Conservation (phyloP, 768 basidiomycete genomes). For the Trametes punicea region DNA sequence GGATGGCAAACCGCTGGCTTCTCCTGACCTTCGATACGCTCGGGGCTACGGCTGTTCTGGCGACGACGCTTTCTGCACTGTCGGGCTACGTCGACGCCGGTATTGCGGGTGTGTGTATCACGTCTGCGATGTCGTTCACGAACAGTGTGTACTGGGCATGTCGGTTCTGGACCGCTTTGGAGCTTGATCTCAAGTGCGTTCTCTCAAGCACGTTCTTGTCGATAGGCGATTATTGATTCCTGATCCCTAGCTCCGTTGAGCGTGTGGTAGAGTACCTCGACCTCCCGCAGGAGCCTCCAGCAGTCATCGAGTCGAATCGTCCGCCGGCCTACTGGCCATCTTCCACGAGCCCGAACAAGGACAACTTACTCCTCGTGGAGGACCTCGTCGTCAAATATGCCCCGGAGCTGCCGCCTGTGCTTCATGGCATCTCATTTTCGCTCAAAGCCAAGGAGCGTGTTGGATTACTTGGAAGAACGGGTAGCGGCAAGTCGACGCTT, state of each 20-base stretch:
- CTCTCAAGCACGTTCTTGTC: neutral
- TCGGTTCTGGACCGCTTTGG: slow-evolving; percentile 52
- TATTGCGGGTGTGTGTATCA: slow-evolving; percentile 70
- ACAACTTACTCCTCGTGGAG: slow-evolving; percentile 63
- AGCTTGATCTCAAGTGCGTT: slow-evolving; percentile 72
- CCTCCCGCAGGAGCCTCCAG: slow-evolving; percentile 83
- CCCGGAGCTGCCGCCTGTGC: slow-evolving; percentile 77
- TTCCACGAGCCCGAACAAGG: slow-evolving; percentile 45
- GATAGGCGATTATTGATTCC: neutral
- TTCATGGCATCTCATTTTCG: slow-evolving; percentile 72
- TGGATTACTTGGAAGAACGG: slow-evolving; percentile 79
- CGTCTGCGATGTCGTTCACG: slow-evolving; percentile 66
- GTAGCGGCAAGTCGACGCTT: slow-evolving; percentile 79
- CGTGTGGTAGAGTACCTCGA: slow-evolving; percentile 89
- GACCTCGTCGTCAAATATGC: slow-evolving; percentile 80
- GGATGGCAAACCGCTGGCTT: slow-evolving; percentile 90
- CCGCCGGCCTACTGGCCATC: slow-evolving; percentile 95
- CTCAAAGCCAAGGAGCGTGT: slow-evolving; percentile 71
- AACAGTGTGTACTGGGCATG: slow-evolving; percentile 49
- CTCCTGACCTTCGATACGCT: slow-evolving; percentile 79
- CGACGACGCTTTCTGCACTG: slow-evolving; percentile 76
- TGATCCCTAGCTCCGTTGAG: slow-evolving; percentile 70
- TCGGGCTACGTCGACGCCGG: slow-evolving; percentile 57
- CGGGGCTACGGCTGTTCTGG: slow-evolving; percentile 67
- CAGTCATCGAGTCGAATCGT: slow-evolving; percentile 66